phyloP scores from a whole-genome alignment of 2,329 filamentous ascomycete genomes.

The Sordariomycetes sp. region DNA sequence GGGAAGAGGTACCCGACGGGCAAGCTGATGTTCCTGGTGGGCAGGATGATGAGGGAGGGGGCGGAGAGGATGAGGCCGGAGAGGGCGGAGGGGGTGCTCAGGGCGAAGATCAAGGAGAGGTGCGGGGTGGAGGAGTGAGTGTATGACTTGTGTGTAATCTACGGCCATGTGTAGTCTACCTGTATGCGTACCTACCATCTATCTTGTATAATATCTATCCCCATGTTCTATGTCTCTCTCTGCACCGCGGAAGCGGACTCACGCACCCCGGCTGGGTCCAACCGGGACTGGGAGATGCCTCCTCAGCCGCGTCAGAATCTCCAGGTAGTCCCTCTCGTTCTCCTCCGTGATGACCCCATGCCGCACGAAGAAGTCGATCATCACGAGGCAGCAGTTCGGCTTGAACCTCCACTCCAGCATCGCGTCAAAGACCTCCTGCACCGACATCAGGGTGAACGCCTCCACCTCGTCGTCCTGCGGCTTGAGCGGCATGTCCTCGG shows the following conservation, averaged over 20 bases:
- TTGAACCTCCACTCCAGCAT: constrained; percentile 67
- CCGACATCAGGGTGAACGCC: constrained; percentile 57
- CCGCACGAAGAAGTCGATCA: constrained; percentile 73
- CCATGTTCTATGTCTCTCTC: neutral
- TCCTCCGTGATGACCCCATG: constrained; percentile 65
- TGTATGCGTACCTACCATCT: neutral
- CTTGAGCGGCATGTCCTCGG: constrained; percentile 43
- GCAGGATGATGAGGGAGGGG: constrained; percentile 45
- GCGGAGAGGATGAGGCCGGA: constrained; percentile 44
- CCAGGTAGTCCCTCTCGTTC: constrained; percentile 61
- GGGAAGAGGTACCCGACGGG: constrained; percentile 37
- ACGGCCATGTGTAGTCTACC: neutral
- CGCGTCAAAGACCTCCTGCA: constrained; percentile 47
- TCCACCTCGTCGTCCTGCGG: constrained; percentile 73
- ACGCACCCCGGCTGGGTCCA: neutral
- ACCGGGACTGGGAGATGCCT: constrained; percentile 29
- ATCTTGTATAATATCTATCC: neutral
- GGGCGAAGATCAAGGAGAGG: constrained; percentile 6
- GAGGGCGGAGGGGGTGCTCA: constrained; percentile 36
- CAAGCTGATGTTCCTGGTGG: constrained; percentile 50
- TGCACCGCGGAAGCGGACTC: neutral
- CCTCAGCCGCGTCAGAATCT: constrained; percentile 44
- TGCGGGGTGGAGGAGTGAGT: neutral
- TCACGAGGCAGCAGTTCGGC: constrained; percentile 67
- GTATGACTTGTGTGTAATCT: neutral